Base-by-base conservation (phyloP, 2,329 filamentous ascomycete species). In the Amesomyces nigricolor region DNA sequence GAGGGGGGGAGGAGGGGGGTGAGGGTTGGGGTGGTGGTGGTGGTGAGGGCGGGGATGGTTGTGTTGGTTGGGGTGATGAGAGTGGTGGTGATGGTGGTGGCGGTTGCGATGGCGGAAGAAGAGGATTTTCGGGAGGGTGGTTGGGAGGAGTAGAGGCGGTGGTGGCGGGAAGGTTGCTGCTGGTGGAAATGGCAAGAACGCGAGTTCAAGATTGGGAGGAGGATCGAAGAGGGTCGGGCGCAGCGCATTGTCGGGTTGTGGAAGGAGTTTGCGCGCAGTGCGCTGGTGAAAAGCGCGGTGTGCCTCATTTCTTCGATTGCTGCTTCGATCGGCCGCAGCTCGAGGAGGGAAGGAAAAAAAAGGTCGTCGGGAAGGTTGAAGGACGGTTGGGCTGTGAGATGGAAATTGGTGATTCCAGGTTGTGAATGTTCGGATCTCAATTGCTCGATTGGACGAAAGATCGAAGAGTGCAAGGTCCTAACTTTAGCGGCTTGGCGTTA, bases 261-360 rank as follows among this genome's bases (percentile, higher is more conserved):
- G 29, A 14, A 14, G 22, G 22, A 16, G 44, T 58, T 48, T 48
- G 45, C 49, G 45, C 53, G 49, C 16, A 58, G 14, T 37, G 52
- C 53, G 46, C 48, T 49, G 46, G 47, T 26, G 26, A 61, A 30
- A 19, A 57, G 29, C 14, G 39, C n/a, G 38, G 32, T 22, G 38
- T 47, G 57, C 26, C 56, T 56, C 59, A 61, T 63, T 46, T 49
- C 26, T 38, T 45, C 11, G 52, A 17, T 26, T 50, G 43, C 44
- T 22, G 46, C 5, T 51, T 29, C 11, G 2, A 4, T 19, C n/a
- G 7, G 46, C 30, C 16, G 46, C 44, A 32, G 22, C 44, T 35
- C 32, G 11, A 10, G 32, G 16, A n/a, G 38, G 38, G 14, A 40
- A 9, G 37, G 30, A 32, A 32, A 32, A 9, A 13, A 35, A 13